Base-by-base conservation (phyloP, 1,284 basidiomycete species). In the Cutaneotrichosporon cyanovorans region DNA sequence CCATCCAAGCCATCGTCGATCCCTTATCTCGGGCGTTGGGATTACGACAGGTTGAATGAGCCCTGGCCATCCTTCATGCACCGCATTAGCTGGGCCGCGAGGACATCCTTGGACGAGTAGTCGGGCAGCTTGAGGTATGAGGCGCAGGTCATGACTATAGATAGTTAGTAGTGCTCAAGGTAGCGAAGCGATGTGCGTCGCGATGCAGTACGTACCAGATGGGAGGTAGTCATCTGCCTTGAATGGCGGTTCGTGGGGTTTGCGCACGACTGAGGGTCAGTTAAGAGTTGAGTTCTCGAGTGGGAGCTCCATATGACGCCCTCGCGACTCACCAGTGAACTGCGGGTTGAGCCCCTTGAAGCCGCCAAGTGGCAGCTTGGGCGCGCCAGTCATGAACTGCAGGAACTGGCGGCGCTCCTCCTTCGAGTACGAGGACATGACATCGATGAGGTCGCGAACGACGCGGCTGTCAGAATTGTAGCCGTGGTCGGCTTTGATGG, bases 321-420 rank as follows among this genome's bases (percentile, higher is more conserved):
- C 14, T 6, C 6, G 7, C 8, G 32, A 34, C 32, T 34, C 32
- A 34, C 32, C 32, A 1, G 95, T 99, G 53, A 99, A 78, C 12
- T 86, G 82, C 2, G 95, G 95, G 60, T 87, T 92, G 48, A 99
- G 77, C 2, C 89, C 91, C 39, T 87, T 82, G 82, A 98, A 98
- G 43, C 95, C 88, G 56, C 93, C 93, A 52, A 97, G 95, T 16
- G 89, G 89, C 38, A 93, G 69, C 67, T 89, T 90, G 12, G 87
- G 87, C 62, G 91, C 91, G 46, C 95, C 95, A 12, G 95, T 97
- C 58, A 96, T 88, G 66, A 98, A 99, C 66, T 97, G 92, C 40
- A 99, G 74, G 73, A 87, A 97, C 51, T 85, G 83, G 51, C 95
- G 82, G 33, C 93, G 82, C 37, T 82, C 79, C 2, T 78, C 68